phyloP scores from a whole-genome alignment of 2,329 filamentous ascomycete genomes.

The Aschersonia sp. region DNA sequence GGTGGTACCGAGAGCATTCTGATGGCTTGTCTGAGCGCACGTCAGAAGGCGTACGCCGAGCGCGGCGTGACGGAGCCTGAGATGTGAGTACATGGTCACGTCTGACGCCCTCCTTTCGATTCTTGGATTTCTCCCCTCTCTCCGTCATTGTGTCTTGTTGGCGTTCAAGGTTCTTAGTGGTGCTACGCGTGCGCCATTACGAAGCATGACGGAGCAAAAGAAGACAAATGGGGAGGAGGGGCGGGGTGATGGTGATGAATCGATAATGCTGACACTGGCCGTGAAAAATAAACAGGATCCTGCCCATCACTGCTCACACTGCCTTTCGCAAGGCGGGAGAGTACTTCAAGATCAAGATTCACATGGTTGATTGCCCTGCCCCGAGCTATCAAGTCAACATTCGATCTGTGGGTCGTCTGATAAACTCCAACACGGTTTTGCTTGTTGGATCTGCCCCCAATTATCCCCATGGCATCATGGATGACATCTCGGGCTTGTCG shows the following conservation, averaged over 20 bases:
- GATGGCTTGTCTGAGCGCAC: constrained; percentile 82
- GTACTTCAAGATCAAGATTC: constrained; percentile 95
- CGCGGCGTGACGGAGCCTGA: constrained; percentile 84
- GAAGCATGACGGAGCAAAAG: too few relatives aligned
- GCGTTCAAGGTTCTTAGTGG: not conserved
- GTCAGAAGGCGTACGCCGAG: constrained; percentile 78
- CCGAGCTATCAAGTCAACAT: constrained; percentile 77
- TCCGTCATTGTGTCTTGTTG: not conserved
- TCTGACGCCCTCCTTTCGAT: not conserved
- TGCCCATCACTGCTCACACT: constrained; percentile 88
- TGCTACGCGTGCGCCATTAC: not conserved
- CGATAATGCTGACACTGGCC: not conserved
- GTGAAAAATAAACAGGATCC: constrained; percentile 44
- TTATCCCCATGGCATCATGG: constrained; percentile 96
- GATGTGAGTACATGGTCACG: constrained; percentile 47
- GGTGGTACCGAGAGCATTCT: constrained; percentile 95
- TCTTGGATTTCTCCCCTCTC: not conserved
- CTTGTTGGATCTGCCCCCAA: constrained; percentile 93
- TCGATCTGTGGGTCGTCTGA: constrained; percentile 61
- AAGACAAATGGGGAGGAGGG: not conserved
- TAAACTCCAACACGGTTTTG: constrained; percentile 88
- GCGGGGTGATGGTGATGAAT: not conserved
- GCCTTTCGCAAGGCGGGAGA: constrained; percentile 90
- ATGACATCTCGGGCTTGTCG: constrained; percentile 79
- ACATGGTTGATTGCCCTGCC: constrained; percentile 75